A percentile compares a stretch with the other conserved stretches of the same genome.
Evolutionary conservation across 345 rosid genomes (phyloP).

Genomic region (Eucalyptus regnans): DNA sequence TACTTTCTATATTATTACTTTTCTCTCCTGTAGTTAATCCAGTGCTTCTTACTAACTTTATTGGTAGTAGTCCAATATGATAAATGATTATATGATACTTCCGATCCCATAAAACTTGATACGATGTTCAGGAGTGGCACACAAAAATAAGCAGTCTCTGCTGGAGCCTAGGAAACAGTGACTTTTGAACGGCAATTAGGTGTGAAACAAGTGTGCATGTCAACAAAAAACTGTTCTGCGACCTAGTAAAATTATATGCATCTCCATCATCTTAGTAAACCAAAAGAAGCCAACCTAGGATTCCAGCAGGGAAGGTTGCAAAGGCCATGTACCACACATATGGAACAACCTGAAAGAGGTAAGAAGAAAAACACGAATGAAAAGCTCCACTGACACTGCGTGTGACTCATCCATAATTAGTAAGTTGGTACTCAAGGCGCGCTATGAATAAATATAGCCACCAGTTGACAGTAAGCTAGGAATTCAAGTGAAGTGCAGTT

Average conservation of each 20-base stretch:
- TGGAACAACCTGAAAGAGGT: conserved; percentile 37
- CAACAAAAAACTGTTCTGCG: not conserved
- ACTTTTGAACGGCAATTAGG: not conserved
- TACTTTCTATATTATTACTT: not conserved
- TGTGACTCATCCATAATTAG: not conserved
- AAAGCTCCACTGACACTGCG: not conserved
- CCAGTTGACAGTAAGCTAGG: not conserved
- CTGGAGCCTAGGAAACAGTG: not conserved
- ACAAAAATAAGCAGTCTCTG: not conserved
- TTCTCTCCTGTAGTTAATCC: not conserved
- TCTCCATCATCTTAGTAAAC: not conserved
- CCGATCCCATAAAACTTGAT: not conserved
- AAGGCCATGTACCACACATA: conserved; percentile 61
- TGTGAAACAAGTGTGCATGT: not conserved
- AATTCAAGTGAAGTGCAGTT: not conserved
- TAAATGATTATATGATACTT: not conserved
- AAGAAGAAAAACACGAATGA: not conserved
- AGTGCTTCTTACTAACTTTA: not conserved
- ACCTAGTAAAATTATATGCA: not conserved
- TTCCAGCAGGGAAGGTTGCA: conserved; percentile 67
- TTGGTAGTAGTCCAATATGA: not conserved
- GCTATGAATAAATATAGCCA: not conserved
- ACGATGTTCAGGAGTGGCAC: not conserved
- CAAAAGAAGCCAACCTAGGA: conserved; percentile 23
- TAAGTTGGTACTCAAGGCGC: not conserved